Percentiles rank a stretch among this genome's conserved stretches.
Evolutionary conservation across 1,139 yeast species (phyloP).

Genomic region (Lodderomyces metapsilosis): DNA sequence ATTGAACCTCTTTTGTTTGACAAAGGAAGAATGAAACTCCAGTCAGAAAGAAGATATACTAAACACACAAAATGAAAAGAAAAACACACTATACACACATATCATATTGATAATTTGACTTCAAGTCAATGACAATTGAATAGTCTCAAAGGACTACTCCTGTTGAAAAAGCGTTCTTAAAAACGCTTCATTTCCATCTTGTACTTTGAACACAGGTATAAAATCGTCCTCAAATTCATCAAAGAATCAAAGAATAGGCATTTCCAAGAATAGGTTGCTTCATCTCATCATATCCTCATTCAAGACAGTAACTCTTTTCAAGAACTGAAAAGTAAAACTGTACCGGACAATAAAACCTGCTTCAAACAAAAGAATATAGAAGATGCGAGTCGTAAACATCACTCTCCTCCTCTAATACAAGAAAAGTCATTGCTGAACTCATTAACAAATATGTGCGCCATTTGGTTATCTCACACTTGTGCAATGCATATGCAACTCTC

Average conservation of each 20-base stretch:
- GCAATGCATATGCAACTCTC: neutral
- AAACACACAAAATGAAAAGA: neutral
- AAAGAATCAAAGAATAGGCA: slow-evolving; percentile 1
- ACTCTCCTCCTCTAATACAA: neutral
- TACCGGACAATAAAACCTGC: neutral
- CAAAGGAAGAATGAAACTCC: neutral
- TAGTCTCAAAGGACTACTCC: neutral
- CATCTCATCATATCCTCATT: neutral
- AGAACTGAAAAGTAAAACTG: neutral
- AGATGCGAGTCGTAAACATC: neutral
- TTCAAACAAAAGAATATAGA: neutral
- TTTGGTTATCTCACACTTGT: neutral
- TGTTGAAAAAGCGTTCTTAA: too few relatives aligned
- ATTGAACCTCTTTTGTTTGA: slow-evolving; percentile 1
- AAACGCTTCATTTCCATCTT: neutral
- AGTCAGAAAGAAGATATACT: slow-evolving; percentile 1
- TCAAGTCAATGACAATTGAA: neutral
- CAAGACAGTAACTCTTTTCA: neutral
- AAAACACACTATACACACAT: neutral
- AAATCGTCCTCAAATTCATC: neutral
- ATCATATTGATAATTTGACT: neutral
- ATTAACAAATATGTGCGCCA: slow-evolving; percentile 1
- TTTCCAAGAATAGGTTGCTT: too few relatives aligned
- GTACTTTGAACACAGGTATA: neutral
- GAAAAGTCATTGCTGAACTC: slow-evolving; percentile 1